Base-by-base conservation (phyloP, 2,329 filamentous ascomycete species). In the Paecilomyces formosus region DNA sequence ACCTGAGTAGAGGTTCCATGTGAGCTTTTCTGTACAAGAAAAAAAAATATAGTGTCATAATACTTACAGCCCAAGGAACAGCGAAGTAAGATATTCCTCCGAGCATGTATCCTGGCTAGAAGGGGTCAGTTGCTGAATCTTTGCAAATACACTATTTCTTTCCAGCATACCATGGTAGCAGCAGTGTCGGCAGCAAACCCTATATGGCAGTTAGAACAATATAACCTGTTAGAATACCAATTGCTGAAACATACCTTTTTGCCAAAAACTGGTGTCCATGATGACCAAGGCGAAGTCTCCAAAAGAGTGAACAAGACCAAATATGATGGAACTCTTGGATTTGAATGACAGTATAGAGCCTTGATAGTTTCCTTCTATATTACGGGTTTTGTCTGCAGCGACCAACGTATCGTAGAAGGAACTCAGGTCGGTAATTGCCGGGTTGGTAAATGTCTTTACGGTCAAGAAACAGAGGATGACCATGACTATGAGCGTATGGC, bases 191-290 rank as follows among this genome's bases (percentile, higher is more conserved):
- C 56, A 55, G 56, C 56, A 50, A 58, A 58, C 4, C 57, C 53
- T 58, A 24, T 24, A 21, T 45, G n/a, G 5, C 8, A 7, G 24
- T 56, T 49, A 56, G 39, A 15, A 21, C 12, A 13, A 3, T 30
- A n/a, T 22, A 35, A 6, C 30, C 9, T 31, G 13, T 22, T 9
- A 18, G 18, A 21, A 18, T 8, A 45, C 18, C 39, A 1, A 26
- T 5, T 8, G 7, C 3, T 21, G 2, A 39, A 39, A 15, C 35
- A 30, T 55, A 55, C 56, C 57, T 30, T 58, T 58, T 31, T 58
- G 57, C 57, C 57, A 59, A 28, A 59, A 59, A 49, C 57, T 59
- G 7, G 55, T 59, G 18, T 59, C 57, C 57, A 59, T 59, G 12
- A 59, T 57, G 18, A 59, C 57, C 57, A 59, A 26, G 12, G 57